A percentile compares a stretch with the other conserved stretches of the same genome.
Evolutionary conservation across 139 green algal genomes (phyloP).

Genomic region (Deuterostichococcus epilithicus): DNA sequence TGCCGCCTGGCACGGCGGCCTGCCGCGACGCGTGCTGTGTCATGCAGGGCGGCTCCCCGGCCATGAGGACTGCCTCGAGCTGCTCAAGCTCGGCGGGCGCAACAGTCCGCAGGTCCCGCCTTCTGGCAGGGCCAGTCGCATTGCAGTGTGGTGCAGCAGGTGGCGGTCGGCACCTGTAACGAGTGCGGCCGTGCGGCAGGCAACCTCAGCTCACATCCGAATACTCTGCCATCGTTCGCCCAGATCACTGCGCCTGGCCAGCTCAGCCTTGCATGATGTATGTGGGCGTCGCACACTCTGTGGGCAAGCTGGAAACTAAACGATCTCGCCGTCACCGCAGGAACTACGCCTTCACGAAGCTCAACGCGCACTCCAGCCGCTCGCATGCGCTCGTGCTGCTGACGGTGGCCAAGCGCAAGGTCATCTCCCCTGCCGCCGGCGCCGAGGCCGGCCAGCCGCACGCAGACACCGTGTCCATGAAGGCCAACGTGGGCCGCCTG

Average conservation of each 20-base stretch:
- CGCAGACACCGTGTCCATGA: conserved; percentile 19
- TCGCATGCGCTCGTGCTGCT: conserved; percentile 81
- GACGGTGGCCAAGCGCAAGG: conserved; percentile 65
- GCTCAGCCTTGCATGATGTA: neutral
- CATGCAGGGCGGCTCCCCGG: conserved; percentile 18
- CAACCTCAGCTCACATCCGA: no score
- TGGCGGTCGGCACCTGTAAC: no score
- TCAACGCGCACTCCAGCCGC: conserved; percentile 79
- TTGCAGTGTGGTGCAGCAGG: no score
- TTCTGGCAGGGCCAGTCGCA: neutral
- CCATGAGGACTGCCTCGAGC: conserved; percentile 74
- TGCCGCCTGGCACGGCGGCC: neutral
- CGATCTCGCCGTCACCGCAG: conserved; percentile 15
- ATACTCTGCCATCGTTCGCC: no score
- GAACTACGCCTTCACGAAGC: conserved; percentile 64
- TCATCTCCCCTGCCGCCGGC: conserved; percentile 10
- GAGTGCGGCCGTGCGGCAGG: no score
- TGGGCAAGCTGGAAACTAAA: neutral
- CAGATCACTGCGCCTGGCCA: no score
- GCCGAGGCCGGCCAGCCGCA: neutral
- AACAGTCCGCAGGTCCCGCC: neutral
- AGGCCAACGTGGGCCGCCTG: conserved; percentile 79
- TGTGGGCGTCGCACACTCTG: neutral
- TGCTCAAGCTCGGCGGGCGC: conserved; percentile 47
- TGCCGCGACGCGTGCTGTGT: neutral